Conservation (phyloP, 1,284 basidiomycete genomes). For the Cutaneotrichosporon sp. region DNA sequence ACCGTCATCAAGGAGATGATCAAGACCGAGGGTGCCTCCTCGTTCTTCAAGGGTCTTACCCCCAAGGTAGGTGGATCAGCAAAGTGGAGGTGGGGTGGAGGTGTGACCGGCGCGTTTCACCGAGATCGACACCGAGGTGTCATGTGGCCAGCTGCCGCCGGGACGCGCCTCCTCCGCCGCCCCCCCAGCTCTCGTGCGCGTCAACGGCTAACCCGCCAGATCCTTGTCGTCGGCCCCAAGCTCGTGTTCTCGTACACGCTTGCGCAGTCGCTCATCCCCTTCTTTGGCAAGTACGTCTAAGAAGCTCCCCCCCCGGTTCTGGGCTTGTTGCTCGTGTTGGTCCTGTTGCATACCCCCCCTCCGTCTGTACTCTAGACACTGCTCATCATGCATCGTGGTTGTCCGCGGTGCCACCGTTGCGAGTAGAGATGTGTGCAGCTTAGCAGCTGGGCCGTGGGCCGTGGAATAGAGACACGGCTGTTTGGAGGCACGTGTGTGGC, state of each 20-base stretch:
- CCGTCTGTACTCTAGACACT: slow-evolving; percentile 12
- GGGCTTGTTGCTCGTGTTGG: slow-evolving; percentile 9
- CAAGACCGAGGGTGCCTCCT: slow-evolving; percentile 76
- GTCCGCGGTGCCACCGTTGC: slow-evolving; percentile 3
- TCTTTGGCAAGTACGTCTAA: slow-evolving; percentile 78
- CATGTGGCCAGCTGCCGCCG: not conserved
- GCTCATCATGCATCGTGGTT: slow-evolving; percentile 11
- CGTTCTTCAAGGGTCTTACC: slow-evolving; percentile 97
- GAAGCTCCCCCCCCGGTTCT: not conserved
- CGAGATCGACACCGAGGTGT: not conserved
- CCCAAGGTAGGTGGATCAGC: slow-evolving; percentile 69
- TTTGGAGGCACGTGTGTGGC: not conserved
- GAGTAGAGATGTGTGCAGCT: slow-evolving; percentile 11
- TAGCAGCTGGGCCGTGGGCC: too few species aligned
- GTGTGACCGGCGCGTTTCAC: not conserved
- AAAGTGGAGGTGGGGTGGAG: slow-evolving; percentile 6
- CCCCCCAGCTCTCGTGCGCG: too few species aligned
- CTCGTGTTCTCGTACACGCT: slow-evolving; percentile 98
- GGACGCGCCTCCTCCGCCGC: not conserved
- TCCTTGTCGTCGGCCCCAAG: slow-evolving; percentile 96
- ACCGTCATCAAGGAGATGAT: slow-evolving; percentile 85
- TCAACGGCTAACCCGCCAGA: slow-evolving; percentile 56
- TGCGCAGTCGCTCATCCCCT: slow-evolving; percentile 92
- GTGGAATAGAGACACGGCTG: not conserved
- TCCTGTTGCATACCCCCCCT: slow-evolving; percentile 19